Conservation (phyloP, 106 monocot genomes). For the Vanilla planifolia region DNA sequence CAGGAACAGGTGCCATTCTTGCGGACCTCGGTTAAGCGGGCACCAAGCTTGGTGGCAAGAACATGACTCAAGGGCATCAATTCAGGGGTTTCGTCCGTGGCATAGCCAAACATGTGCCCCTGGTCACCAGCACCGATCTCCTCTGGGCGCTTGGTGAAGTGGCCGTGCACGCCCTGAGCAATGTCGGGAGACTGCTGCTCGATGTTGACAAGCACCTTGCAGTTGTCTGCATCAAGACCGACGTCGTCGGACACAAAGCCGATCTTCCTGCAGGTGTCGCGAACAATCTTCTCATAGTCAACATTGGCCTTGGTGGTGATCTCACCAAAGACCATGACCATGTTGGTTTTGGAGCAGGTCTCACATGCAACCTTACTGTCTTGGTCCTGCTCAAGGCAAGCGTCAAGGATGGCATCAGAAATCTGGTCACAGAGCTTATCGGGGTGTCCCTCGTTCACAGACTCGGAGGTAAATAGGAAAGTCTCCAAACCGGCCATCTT, state of each 20-base stretch:
- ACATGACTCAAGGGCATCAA: slow-evolving; percentile 55
- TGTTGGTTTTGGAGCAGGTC: slow-evolving; percentile 55
- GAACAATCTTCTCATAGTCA: slow-evolving; percentile 62
- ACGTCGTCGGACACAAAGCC: slow-evolving; percentile 46
- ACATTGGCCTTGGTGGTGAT: slow-evolving; percentile 59
- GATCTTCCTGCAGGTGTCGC: slow-evolving; percentile 47
- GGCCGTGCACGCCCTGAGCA: slow-evolving; percentile 47
- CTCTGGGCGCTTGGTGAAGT: slow-evolving; percentile 59
- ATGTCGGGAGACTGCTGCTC: slow-evolving; percentile 62
- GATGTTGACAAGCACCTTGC: slow-evolving; percentile 56
- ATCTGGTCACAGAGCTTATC: slow-evolving; percentile 68
- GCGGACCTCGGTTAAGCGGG: slow-evolving; percentile 46
- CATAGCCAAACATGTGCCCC: slow-evolving; percentile 59
- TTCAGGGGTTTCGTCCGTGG: slow-evolving; percentile 57
- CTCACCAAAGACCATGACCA: slow-evolving; percentile 60
- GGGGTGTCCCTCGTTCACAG: slow-evolving; percentile 58
- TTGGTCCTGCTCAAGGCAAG: slow-evolving; percentile 46
- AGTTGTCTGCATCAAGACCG: slow-evolving; percentile 47
- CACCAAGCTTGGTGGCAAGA: slow-evolving; percentile 53
- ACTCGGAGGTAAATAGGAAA: slow-evolving; percentile 60
- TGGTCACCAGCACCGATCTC: slow-evolving; percentile 61
- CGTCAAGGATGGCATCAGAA: slow-evolving; percentile 48
- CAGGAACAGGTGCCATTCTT: slow-evolving; percentile 49
- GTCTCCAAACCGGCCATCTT: slow-evolving; percentile 26
- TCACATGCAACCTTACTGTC: slow-evolving; percentile 63